phyloP scores from a whole-genome alignment of 306 rosid species.

The Phaseolus lunatus region DNA sequence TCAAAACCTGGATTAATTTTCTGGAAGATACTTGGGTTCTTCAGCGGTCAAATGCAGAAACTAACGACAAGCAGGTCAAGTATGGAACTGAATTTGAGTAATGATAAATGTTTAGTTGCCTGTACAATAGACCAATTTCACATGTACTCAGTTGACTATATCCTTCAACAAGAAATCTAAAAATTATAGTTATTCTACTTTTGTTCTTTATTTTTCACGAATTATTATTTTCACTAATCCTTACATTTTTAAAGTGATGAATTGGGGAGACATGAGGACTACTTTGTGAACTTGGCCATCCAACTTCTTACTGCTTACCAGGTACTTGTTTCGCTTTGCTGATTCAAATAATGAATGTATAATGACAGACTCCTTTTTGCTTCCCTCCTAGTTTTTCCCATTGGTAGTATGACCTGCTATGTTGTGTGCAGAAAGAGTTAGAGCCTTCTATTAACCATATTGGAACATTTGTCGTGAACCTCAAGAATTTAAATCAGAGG shows the following conservation, averaged over 20 bases:
- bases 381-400: background rate
- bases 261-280: constrained; percentile 86
- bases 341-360: constrained; percentile 36
- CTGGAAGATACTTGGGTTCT: constrained; percentile 97
- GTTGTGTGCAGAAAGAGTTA: constrained; percentile 79
- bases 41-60: constrained; percentile 70
- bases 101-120: constrained; percentile 28
- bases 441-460: constrained; percentile 77
- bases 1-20: constrained; percentile 90
- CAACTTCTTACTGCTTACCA: constrained; percentile 81
- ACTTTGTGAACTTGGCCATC: constrained; percentile 75
- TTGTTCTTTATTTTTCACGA: constrained; percentile 37
- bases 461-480: constrained; percentile 74
- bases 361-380: constrained; percentile 4
- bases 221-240: constrained; percentile 37
- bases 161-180: constrained; percentile 14
- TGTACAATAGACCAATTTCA: constrained; percentile 18
- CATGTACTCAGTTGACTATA: background rate
- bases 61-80: constrained; percentile 81
- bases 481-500: constrained; percentile 77
- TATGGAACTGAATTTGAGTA: constrained; percentile 53
- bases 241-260: constrained; percentile 74
- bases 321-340: constrained; percentile 56
- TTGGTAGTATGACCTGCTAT: constrained; percentile 37
- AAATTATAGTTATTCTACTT: constrained; percentile 21